phyloP scores from a whole-genome alignment of 2,329 filamentous ascomycete species.

The Aspergillus sp. region DNA sequence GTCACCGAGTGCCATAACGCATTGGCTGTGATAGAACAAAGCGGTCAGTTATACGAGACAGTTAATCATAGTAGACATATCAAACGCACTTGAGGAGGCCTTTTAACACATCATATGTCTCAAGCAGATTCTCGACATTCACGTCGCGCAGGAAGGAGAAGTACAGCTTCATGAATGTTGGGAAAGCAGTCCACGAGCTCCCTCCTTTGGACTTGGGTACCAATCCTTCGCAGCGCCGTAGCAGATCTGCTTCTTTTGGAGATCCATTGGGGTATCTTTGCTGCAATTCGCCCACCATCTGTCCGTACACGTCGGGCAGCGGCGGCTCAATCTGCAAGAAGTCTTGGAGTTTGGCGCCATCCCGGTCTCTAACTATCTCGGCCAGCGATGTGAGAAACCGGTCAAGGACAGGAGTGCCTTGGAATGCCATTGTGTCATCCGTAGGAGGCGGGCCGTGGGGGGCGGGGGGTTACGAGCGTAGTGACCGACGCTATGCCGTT shows the following conservation, averaged over 20 bases:
- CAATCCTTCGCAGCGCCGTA: conserved; percentile 59
- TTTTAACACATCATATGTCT: conserved; percentile 73
- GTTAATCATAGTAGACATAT: too few species aligned
- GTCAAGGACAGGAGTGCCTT: conserved; percentile 61
- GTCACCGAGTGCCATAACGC: conserved; percentile 77
- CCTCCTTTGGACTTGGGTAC: conserved; percentile 65
- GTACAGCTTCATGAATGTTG: conserved; percentile 78
- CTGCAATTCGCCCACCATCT: conserved; percentile 68
- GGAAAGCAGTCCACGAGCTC: conserved; percentile 73
- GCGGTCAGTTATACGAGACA: background rate
- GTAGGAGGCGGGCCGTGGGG: background rate
- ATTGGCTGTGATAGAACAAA: conserved; percentile 58
- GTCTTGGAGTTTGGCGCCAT: conserved; percentile 65
- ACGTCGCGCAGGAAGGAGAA: conserved; percentile 79
- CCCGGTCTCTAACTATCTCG: conserved; percentile 59
- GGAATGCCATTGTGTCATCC: conserved; percentile 21
- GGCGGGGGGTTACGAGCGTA: too few species aligned
- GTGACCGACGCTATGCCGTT: background rate
- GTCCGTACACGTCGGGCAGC: conserved; percentile 64
- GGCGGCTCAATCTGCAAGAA: conserved; percentile 76
- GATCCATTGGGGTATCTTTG: conserved; percentile 52
- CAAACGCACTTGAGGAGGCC: conserved; percentile 69
- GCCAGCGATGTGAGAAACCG: conserved; percentile 68
- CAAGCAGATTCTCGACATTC: conserved; percentile 70
- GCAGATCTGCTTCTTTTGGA: conserved; percentile 56